Evolutionary conservation across 371 early-diverging fungal species (phyloP).

Genomic region (Sporodiniella umbellata): DNA sequence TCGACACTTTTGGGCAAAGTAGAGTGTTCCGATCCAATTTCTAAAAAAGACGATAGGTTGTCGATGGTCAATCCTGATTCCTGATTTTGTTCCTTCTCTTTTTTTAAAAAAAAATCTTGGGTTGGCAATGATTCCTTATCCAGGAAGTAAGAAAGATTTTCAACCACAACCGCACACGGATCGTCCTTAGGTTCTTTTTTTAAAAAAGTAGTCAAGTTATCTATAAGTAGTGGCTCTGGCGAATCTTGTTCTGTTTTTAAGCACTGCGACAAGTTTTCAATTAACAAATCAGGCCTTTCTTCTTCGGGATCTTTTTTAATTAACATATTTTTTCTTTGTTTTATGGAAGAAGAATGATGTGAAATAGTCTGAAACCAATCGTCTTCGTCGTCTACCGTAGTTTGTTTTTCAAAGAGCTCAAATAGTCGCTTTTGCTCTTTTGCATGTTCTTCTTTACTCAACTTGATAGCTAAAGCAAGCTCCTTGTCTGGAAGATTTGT

Average conservation of each 20-base stretch:
- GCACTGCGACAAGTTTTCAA: conserved; percentile 2
- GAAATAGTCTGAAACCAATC: conserved; percentile 22
- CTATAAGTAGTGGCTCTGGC: conserved; percentile 2
- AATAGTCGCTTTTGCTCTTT: conserved; percentile 14
- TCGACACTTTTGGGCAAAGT: no score
- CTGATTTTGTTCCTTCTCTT: neutral
- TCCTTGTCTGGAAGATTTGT: conserved; percentile 7
- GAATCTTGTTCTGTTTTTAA: conserved; percentile 6
- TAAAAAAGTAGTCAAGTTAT: conserved; percentile 5
- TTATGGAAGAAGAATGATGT: neutral
- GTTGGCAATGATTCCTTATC: no score
- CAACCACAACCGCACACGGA: neutral
- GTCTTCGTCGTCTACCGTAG: conserved; percentile 1
- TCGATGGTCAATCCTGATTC: neutral
- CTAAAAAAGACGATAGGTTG: neutral
- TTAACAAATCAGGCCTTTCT: neutral
- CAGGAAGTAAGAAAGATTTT: neutral
- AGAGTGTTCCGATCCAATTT: no score
- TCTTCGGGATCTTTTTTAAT: neutral
- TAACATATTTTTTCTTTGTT: neutral
- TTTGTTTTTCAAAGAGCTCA: neutral
- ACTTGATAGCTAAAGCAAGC: conserved; percentile 4
- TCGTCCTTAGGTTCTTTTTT: conserved; percentile 2
- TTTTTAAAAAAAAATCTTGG: no score
- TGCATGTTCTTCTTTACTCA: conserved; percentile 17